Percentiles rank a stretch among this genome's conserved stretches.
phyloP scores from a whole-genome alignment of 2,329 filamentous ascomycete genomes.

The Beauveria rudraprayagi region DNA sequence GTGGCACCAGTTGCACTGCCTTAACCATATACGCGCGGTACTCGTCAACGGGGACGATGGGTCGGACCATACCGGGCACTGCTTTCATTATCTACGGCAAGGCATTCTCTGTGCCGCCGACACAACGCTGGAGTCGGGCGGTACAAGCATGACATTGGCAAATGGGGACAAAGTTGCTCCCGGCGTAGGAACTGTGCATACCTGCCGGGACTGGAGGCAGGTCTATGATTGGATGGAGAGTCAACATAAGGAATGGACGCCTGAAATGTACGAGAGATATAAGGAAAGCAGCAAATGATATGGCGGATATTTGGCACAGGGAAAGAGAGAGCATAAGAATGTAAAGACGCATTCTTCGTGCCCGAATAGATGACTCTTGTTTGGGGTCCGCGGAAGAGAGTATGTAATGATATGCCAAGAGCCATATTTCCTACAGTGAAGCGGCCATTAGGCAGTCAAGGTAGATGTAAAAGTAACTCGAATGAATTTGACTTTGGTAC shows the following conservation, averaged over 20 bases:
- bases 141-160: not conserved
- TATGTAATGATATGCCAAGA: too few relatives aligned
- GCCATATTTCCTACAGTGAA: not conserved
- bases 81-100: conserved; percentile 12
- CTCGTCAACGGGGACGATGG: conserved; percentile 5
- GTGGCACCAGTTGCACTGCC: conserved; percentile 10
- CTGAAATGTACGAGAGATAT: not conserved
- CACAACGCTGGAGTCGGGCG: conserved; percentile 5
- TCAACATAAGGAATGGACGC: not conserved
- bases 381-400: too few relatives aligned
- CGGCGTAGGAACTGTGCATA: not conserved
- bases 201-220: conserved; percentile 6
- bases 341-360: too few relatives aligned
- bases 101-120: conserved; percentile 12
- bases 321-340: too few relatives aligned
- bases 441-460: not conserved
- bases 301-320: too few relatives aligned
- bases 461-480: too few relatives aligned
- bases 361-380: too few relatives aligned
- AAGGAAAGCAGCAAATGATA: not conserved
- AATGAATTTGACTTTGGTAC: too few relatives aligned
- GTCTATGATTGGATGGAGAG: conserved; percentile 5
- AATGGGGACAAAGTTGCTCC: not conserved
- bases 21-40: conserved; percentile 3
- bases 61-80: conserved; percentile 7